A percentile compares a stretch with the other conserved stretches of the same genome.
These are phyloP conservation scores for Phytophthora gonapodyides DNA, from an alignment of 352 stramenopile species.

Conservation along the genomic window DNA sequence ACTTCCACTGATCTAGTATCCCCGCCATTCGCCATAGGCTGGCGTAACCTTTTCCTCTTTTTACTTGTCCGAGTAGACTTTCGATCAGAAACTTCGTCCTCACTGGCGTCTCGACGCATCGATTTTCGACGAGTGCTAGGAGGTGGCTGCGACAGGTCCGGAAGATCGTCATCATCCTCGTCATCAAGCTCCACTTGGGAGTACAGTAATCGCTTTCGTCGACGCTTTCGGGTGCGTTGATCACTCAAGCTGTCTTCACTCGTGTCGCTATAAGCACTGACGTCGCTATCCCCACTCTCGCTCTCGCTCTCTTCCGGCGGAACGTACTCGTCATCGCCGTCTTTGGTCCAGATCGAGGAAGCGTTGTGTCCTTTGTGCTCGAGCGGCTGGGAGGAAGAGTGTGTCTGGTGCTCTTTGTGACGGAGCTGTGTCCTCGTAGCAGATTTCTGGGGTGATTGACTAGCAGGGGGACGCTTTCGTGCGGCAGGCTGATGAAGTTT, in stretches of 20 bases:
- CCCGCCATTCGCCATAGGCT: slow-evolving; percentile 15
- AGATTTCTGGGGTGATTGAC: slow-evolving; percentile 1
- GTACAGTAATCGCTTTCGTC: slow-evolving; percentile 53
- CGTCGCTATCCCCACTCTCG: slow-evolving; percentile 11
- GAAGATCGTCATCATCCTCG: slow-evolving; percentile 49
- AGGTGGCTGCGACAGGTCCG: slow-evolving; percentile 38
- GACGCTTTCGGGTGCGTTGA: slow-evolving; percentile 19
- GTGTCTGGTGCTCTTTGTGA: slow-evolving; percentile 8
- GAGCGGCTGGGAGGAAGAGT: not conserved
- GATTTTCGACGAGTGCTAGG: slow-evolving; percentile 9
- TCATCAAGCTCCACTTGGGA: slow-evolving; percentile 52
- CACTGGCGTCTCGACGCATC: slow-evolving; percentile 1
- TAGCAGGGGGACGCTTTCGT: slow-evolving; percentile 6
- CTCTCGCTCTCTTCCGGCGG: slow-evolving; percentile 28
- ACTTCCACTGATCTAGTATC: slow-evolving; percentile 17
- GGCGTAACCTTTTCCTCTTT: slow-evolving; percentile 29
- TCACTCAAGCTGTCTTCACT: slow-evolving; percentile 19
- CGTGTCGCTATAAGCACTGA: slow-evolving; percentile 9
- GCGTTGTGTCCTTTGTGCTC: slow-evolving; percentile 13
- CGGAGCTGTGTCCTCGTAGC: slow-evolving; percentile 2
- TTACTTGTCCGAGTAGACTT: slow-evolving; percentile 17
- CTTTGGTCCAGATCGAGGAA: slow-evolving; percentile 24
- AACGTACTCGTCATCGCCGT: slow-evolving; percentile 32
- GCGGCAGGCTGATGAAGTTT: slow-evolving; percentile 7
- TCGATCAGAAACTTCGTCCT: slow-evolving; percentile 1